A percentile compares a stretch with the other conserved stretches of the same genome.
Evolutionary conservation across 306 rosid genomes (phyloP).

Genomic region (Rosa chinensis): DNA sequence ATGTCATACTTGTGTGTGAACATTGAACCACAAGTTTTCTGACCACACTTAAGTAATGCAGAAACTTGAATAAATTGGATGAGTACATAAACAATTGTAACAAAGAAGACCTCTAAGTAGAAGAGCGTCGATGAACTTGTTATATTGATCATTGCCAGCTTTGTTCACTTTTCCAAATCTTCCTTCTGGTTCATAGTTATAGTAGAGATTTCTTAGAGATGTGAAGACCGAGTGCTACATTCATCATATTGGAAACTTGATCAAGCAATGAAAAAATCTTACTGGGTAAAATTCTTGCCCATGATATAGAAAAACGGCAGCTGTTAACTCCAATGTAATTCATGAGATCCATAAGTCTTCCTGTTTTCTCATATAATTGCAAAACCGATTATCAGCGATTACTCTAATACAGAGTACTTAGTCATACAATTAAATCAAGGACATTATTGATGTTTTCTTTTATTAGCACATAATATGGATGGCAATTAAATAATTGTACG

Average conservation of each 20-base stretch:
- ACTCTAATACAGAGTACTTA: background rate
- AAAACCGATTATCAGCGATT: background rate
- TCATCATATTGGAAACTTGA: background rate
- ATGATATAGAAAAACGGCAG: constrained; percentile 74
- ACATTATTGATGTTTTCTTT: background rate
- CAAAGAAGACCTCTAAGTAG: constrained; percentile 37
- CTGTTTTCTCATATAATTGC: constrained; percentile 34
- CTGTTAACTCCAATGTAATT: constrained; percentile 48
- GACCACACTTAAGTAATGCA: background rate
- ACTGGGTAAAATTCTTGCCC: constrained; percentile 77
- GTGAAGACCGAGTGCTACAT: background rate
- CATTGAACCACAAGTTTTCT: background rate
- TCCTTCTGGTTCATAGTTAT: constrained; percentile 46
- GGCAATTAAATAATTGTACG: background rate
- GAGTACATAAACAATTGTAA: background rate
- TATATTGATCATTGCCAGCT: constrained; percentile 51
- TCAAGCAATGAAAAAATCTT: constrained; percentile 18
- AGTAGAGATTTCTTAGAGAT: background rate
- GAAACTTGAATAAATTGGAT: background rate
- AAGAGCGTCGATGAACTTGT: constrained; percentile 45
- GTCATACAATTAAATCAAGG: background rate
- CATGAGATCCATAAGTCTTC: constrained; percentile 68
- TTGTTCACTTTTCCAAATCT: constrained; percentile 58
- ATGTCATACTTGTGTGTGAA: background rate
- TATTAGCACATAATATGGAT: background rate